A percentile compares a stretch with the other conserved stretches of the same genome.
Evolutionary conservation across 106 monocot species (phyloP).

Genomic region (Dendrobium huoshanense): DNA sequence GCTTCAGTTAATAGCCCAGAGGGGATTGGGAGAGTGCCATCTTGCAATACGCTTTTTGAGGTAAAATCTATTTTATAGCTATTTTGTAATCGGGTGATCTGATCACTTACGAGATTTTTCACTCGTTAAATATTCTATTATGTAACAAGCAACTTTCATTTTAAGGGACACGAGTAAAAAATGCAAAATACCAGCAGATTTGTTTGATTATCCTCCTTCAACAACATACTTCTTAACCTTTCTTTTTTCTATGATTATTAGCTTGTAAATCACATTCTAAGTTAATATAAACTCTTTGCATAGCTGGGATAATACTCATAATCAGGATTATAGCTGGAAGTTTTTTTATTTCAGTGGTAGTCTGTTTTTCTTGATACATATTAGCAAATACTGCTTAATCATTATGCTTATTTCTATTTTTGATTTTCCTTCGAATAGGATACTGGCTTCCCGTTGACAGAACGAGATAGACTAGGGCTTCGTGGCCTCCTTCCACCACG

Average conservation of each 20-base stretch:
- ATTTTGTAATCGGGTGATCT: not conserved
- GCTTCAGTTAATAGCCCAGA: not conserved
- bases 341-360: not conserved
- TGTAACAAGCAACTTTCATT: not conserved
- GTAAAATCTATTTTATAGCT: not conserved
- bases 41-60: not conserved
- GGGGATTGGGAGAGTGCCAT: not conserved
- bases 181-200: not conserved
- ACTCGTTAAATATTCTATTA: not conserved
- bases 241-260: not conserved
- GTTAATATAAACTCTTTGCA: not conserved
- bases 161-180: not conserved
- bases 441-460: conserved; percentile 97
- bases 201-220: not conserved
- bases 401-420: not conserved
- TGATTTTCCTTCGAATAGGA: conserved; percentile 38
- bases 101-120: not conserved
- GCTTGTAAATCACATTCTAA: not conserved
- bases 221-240: not conserved
- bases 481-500: conserved; percentile 96
- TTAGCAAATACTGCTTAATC: not conserved
- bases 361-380: not conserved
- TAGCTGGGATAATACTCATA: not conserved
- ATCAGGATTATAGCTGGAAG: not conserved
- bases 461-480: conserved; percentile 90